phyloP scores from a whole-genome alignment of 306 rosid species.

The Acacia melanoxylon region DNA sequence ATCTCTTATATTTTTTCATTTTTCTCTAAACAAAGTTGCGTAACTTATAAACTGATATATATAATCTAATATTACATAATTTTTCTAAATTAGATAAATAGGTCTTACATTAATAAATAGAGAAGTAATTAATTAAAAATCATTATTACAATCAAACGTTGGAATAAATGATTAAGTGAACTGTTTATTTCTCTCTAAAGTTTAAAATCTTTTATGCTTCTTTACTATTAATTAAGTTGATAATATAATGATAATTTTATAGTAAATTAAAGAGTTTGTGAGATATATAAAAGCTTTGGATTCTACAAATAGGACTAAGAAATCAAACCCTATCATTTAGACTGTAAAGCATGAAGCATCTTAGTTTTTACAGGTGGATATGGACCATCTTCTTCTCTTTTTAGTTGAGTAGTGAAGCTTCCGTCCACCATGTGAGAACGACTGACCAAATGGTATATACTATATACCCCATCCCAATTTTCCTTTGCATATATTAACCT shows the following conservation, averaged over 20 bases:
- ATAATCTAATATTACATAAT: too few relatives aligned
- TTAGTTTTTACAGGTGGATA: slow-evolving; percentile 16
- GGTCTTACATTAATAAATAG: too few relatives aligned
- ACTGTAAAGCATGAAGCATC: slow-evolving; percentile 14
- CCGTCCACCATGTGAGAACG: slow-evolving; percentile 32
- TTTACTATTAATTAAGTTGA: neutral
- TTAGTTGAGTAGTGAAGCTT: slow-evolving; percentile 12
- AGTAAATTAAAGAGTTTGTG: too few relatives aligned
- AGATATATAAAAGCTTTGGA: slow-evolving; percentile 5
- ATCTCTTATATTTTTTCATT: too few relatives aligned
- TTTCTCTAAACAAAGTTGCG: too few relatives aligned
- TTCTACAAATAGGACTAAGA: slow-evolving; percentile 3
- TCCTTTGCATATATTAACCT: neutral
- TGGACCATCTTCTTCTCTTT: slow-evolving; percentile 17
- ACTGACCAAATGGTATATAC: slow-evolving; percentile 24
- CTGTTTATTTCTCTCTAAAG: neutral
- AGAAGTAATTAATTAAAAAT: neutral
- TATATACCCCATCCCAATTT: slow-evolving; percentile 17
- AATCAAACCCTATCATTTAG: neutral
- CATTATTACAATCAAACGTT: neutral
- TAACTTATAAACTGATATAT: too few relatives aligned
- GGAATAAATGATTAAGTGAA: neutral
- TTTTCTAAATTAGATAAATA: too few relatives aligned
- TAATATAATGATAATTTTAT: neutral
- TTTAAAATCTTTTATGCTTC: neutral